Conservation (phyloP, 495 filamentous ascomycete species). For the Pyrenula massariospora region DNA sequence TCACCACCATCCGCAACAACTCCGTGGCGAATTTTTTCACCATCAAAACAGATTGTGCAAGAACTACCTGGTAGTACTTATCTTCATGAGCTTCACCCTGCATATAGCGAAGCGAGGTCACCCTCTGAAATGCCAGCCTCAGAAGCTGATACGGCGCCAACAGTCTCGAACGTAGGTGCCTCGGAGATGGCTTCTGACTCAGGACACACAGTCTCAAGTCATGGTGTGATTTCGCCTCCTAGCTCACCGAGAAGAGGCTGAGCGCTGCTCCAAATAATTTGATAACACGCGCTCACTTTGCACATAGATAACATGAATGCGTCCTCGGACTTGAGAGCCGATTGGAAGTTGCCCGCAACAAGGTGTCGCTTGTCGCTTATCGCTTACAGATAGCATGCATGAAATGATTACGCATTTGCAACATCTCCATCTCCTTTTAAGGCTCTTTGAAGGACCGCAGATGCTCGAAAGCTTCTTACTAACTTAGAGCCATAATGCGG, state of each 20-base stretch:
- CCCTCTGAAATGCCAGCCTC: not conserved
- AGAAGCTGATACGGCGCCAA: not conserved
- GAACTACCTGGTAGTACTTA: constrained; percentile 10
- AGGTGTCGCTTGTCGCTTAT: too few species aligned
- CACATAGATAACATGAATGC: not conserved
- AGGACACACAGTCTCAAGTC: not conserved
- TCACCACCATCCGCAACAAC: not conserved
- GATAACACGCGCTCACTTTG: not conserved
- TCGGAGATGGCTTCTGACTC: not conserved
- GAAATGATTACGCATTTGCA: not conserved
- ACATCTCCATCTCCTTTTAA: not conserved
- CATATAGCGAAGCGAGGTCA: constrained; percentile 1
- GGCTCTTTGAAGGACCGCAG: not conserved
- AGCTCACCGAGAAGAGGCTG: not conserved
- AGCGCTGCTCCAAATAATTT: not conserved
- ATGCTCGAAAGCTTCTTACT: not conserved
- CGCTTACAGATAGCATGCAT: not conserved
- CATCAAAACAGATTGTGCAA: constrained; percentile 1
- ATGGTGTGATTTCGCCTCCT: not conserved
- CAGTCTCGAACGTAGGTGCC: not conserved
- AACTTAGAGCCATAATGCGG: not conserved
- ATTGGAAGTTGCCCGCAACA: not conserved
- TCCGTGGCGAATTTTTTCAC: not conserved
- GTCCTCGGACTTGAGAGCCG: not conserved
- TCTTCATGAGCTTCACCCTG: constrained; percentile 12